Evolutionary conservation across 116 monocot species (phyloP), one percentile per base, ranked within the genome.

Genomic region (Papilionanthe hybrid): DNA sequence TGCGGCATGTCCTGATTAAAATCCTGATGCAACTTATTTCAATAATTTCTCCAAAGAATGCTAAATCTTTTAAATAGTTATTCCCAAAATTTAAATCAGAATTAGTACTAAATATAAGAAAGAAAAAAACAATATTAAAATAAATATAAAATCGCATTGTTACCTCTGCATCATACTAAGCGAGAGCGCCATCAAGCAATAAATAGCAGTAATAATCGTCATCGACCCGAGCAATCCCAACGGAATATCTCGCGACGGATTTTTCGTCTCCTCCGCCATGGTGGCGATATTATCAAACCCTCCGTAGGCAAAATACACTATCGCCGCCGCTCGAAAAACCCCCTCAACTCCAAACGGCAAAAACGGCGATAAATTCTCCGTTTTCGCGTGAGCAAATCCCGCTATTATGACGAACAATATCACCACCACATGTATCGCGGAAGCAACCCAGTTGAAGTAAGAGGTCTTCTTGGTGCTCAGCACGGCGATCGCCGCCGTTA

Each of bases 271-370:
- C 57, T 89, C 89, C 0, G 89, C 89, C 86, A 89, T 86, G 6
- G 89, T 89, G 7, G 89, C 89, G n/a, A 89, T 84, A 74, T 82
- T 89, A 55, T 89, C 89, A 20, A 89, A 89, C n/a, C 89, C 89
- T 27, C 86, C 86, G 68, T 89, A 89, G 0, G 89, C 89, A 68
- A 86, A 89, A 74, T 89, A 89, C 27, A 89, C 86, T 13, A 89
- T 82, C 9, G 89, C 89, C 17, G 89, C 89, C 15, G 89, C 89
- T 22, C 47, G 79, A 32, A 89, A 89, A 10, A 89, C 84, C 8
- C 89, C 89, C 32, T 75, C 80, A 0, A 27, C 86, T 4, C 89
- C 89, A 56, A 41, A 74, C 23, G 89, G 89, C 23, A 89, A 60
- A 49, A 89, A 89, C 28, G 86, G 89, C 10, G 30, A 57, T 13